Evolutionary conservation across 2,329 filamentous ascomycete species (phyloP), one percentile per base, ranked within the genome.

Genomic region (Moelleriella libera): DNA sequence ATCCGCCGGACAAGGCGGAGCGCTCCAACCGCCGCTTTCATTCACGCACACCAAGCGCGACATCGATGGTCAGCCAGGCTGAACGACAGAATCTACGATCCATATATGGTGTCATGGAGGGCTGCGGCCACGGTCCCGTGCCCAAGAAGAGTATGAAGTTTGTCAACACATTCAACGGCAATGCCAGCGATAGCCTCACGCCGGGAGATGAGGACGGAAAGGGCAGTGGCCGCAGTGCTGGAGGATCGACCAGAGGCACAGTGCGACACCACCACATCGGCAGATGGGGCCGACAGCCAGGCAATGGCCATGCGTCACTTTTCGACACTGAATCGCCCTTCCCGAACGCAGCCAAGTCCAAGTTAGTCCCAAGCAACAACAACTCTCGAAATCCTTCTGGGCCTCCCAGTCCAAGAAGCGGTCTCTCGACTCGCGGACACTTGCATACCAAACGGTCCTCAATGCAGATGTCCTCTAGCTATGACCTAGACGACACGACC

Each of bases 71-170:
- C 21, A 88, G 83, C 63, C 80, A 86, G 57, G 71, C 77, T 10
- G 83, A 88, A 47, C 62, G 66, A 30, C 60, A 74, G 70, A 60
- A 72, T 56, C 67, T 78, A 58, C 75, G 82, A 47, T 78, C 77
- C n/a, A 82, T 88, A 50, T 78, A 80, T 51, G 74, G 75, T 46
- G 67, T 84, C 30, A 69, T 86, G 57, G 85, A 88, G 49, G 74
- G 70, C 44, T 70, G 74, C 47, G 61, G 59, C 21, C 65, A 62
- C 46, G 57, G 63, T 1, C 63, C 63, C 29, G 62, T 58, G 4
- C 62, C 66, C 21, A 96, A 94, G 68, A 88, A 87, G 68, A 94
- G 84, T 65, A 96, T 95, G 88, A 97, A 96, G 59, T 97, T 97
- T 60, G 85, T 86, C 49, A 90, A 87, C 63, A 80, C 83, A 1